These are phyloP conservation scores for Gossypium arboreum DNA, from an alignment of 345 rosid genomes.

Conservation along the genomic window DNA sequence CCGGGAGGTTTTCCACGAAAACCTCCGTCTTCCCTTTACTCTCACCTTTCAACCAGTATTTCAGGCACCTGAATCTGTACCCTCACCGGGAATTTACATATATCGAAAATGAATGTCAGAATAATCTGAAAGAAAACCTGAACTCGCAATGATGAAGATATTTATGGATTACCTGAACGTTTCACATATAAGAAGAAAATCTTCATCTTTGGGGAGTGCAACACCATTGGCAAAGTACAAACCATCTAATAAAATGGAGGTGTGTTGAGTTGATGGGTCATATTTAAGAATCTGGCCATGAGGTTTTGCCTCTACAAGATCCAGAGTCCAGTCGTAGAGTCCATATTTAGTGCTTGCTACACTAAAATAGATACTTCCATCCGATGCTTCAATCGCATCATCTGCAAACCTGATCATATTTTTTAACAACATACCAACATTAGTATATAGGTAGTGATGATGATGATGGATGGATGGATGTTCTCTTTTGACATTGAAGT, in stretches of 20 bases:
- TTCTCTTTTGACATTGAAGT: too few relatives aligned
- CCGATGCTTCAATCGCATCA: slow-evolving; percentile 43
- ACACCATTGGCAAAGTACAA: slow-evolving; percentile 48
- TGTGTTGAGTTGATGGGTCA: slow-evolving; percentile 35
- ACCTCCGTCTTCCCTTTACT: slow-evolving; percentile 34
- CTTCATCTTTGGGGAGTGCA: slow-evolving; percentile 37
- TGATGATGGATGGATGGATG: too few relatives aligned
- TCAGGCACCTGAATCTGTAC: slow-evolving; percentile 41
- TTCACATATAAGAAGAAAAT: slow-evolving; percentile 44
- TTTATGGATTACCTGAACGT: slow-evolving; percentile 31
- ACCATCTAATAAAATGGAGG: slow-evolving; percentile 33
- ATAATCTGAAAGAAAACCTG: neutral
- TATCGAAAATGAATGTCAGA: neutral
- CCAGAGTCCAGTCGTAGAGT: slow-evolving; percentile 34
- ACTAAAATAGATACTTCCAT: slow-evolving; percentile 29
- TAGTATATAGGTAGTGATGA: neutral
- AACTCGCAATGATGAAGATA: neutral
- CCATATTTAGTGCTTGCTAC: slow-evolving; percentile 28
- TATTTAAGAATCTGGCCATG: slow-evolving; percentile 51
- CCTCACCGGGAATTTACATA: neutral
- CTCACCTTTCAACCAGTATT: slow-evolving; percentile 45
- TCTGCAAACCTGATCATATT: slow-evolving; percentile 39
- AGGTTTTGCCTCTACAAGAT: slow-evolving; percentile 50
- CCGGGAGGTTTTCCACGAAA: slow-evolving; percentile 45
- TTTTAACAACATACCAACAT: neutral